Percentiles rank a stretch among this genome's conserved stretches.
These are phyloP conservation scores for Leucocoprinus birnbaumii DNA, from an alignment of 768 basidiomycete species.

Conservation along the genomic window DNA sequence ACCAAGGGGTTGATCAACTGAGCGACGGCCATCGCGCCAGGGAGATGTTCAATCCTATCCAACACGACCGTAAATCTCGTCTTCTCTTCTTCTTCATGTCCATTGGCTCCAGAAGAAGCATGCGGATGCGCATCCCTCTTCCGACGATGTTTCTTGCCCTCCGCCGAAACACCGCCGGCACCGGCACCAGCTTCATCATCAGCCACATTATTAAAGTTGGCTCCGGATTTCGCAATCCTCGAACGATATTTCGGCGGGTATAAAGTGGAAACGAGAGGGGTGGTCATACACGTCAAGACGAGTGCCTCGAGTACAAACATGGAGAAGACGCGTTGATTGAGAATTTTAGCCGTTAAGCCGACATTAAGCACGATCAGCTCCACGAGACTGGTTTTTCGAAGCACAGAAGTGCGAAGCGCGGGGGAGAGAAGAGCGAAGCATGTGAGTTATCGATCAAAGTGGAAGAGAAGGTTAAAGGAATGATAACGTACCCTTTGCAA, in stretches of 20 bases:
- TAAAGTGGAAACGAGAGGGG: conserved; percentile 62
- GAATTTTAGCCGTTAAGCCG: conserved; percentile 77
- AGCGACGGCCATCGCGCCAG: conserved; percentile 86
- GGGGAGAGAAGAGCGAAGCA: neutral
- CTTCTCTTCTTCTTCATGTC: conserved; percentile 28
- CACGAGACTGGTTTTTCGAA: conserved; percentile 62
- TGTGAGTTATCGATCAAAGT: too few species aligned
- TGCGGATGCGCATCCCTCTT: too few species aligned
- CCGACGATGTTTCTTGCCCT: conserved; percentile 3
- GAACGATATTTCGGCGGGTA: conserved; percentile 64
- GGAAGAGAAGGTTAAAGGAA: neutral
- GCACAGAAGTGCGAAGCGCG: neutral
- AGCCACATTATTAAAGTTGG: conserved; percentile 44
- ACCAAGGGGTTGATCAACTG: conserved; percentile 64
- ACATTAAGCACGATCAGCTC: conserved; percentile 97
- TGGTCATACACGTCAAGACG: conserved; percentile 82
- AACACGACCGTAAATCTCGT: conserved; percentile 81
- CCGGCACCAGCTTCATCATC: conserved; percentile 25
- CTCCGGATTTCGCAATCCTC: conserved; percentile 43
- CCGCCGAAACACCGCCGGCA: conserved; percentile 9
- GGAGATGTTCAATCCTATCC: conserved; percentile 86
- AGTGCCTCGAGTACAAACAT: conserved; percentile 93
- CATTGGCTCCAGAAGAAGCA: neutral
- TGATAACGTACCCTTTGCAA: conserved; percentile 74
- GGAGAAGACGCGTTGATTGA: conserved; percentile 78